Base-by-base conservation (phyloP, 352 stramenopile genomes). In the Elongisporangium prolatum region DNA sequence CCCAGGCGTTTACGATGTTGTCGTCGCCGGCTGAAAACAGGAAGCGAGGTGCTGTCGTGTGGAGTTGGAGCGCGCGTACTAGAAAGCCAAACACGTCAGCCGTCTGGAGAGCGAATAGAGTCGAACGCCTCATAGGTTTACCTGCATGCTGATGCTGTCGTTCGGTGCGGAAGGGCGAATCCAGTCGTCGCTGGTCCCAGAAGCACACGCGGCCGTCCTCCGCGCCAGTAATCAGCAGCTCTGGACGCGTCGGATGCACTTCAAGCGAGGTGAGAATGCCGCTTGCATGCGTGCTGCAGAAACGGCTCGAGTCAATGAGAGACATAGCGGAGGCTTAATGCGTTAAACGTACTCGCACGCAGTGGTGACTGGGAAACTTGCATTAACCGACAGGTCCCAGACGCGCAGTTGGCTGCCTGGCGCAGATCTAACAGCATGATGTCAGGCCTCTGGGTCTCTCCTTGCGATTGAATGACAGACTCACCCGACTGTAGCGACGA, bases 121-220 rank as follows among this genome's bases (percentile, higher is more conserved):
- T 20, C 3, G 6, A 60, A 9, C 4, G 51, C 21, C 2, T 7
- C 18, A 48, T 56, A 40, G n/a, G n/a, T n/a, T n/a, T 55, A 86
- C 76, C 72, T 52, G 80, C 77, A 44, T 74, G 75, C 54, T 84
- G 74, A 64, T 93, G 84, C 47, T 76, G 75, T n/a, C 59, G 52
- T 49, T 93, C 81, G 9, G 80, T 78, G 14, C 83, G 80, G 63
- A 91, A 83, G 3, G 84, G 82, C 13, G 67, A 55, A 44, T 85
- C 69, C 4, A 92, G 69, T 50, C 84, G 84, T 17, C 84, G 82
- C 44, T 83, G 76, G 67, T 93, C 84, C 84, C 84, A 93, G 22
- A 91, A 76, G 37, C 68, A 74, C 21, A 93, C 67, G 28, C 72
- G 72, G 18, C 84, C 84, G 34, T 93, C 82, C 50, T 87, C 69